Percentiles rank a stretch among this genome's conserved stretches.
Evolutionary conservation across 805 yeast genomes (phyloP).

Genomic region (Maudiozyma serrabonitensis): DNA sequence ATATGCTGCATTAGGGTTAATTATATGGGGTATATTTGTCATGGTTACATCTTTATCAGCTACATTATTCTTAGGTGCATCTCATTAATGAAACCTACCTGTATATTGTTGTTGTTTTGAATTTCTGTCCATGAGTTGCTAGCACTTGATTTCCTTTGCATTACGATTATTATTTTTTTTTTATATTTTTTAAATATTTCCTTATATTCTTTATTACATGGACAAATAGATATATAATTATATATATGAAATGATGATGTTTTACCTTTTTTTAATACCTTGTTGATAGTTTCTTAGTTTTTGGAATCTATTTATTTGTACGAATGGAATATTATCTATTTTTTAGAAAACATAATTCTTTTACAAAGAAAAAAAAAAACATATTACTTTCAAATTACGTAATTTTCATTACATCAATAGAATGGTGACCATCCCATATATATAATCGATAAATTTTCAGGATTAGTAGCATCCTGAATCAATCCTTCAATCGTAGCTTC

Average conservation of each 20-base stretch:
- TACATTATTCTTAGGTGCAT: conserved; percentile 20
- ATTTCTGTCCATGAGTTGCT: neutral
- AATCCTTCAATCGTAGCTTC: conserved; percentile 81
- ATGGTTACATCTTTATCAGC: conserved; percentile 43
- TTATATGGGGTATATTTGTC: conserved; percentile 41
- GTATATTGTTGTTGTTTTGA: neutral
- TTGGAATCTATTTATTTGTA: no score
- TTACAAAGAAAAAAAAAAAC: neutral
- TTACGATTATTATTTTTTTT: neutral
- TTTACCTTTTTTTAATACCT: no score
- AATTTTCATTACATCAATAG: conserved; percentile 29
- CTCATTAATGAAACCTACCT: neutral
- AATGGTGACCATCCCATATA: conserved; percentile 85
- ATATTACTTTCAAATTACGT: neutral
- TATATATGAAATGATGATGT: no score
- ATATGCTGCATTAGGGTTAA: conserved; percentile 31
- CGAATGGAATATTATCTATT: neutral
- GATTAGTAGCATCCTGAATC: conserved; percentile 64
- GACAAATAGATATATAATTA: neutral
- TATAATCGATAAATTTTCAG: conserved; percentile 57
- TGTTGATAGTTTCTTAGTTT: no score
- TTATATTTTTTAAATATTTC: no score
- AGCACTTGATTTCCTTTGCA: neutral
- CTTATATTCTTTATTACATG: neutral
- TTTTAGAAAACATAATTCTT: neutral